Evolutionary conservation across 768 basidiomycete genomes (phyloP), one percentile per base, ranked within the genome.

Genomic region (Steccherinum ochraceum): DNA sequence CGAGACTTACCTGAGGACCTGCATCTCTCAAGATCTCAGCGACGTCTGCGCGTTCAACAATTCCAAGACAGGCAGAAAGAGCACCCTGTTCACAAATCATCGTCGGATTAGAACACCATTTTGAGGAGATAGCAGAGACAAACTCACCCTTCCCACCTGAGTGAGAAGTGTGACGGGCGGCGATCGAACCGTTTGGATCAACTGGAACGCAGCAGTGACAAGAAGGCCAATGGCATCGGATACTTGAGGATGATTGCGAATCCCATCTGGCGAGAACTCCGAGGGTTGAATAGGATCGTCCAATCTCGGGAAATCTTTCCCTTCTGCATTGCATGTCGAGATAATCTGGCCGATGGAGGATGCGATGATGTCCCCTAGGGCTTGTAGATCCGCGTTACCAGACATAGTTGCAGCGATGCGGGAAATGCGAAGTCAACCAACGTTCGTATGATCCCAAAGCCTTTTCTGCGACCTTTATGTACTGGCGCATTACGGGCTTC

Each of bases 181-280:
- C 18, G 68, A 60, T 0, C 62, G 48, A 1, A 68, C 55, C 21
- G 57, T 60, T 4, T 66, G 62, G 13, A 63, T 59, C 2, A 71
- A 62, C 46, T 71, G 70, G 12, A 59, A 50, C 3, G 69, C 67
- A 2, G 71, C 70, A 3, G 69, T 61, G 23, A 60, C 59, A 39
- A 68, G 58, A 13, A 66, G 54, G 25, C 58, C 63, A 1, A 65
- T 62, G 12, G 67, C 65, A 48, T 62, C 62, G 5, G 65, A 55
- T 5, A 66, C 67, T 5, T 24, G 59, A 2, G 68, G 64, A 24
- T 62, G 52, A 13, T 35, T 52, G 19, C 68, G 60, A 43, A 67
- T 63, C 1, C 57, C 60, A 46, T 70, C 69, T 21, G 24, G 24
- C 27, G 21, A 18, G 27, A 30, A 48, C 62, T 61, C 3, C 60